A percentile compares a stretch with the other conserved stretches of the same genome.
Evolutionary conservation across 176 grass and related monocot genomes (phyloP).

Genomic region (Carex kokanica): DNA sequence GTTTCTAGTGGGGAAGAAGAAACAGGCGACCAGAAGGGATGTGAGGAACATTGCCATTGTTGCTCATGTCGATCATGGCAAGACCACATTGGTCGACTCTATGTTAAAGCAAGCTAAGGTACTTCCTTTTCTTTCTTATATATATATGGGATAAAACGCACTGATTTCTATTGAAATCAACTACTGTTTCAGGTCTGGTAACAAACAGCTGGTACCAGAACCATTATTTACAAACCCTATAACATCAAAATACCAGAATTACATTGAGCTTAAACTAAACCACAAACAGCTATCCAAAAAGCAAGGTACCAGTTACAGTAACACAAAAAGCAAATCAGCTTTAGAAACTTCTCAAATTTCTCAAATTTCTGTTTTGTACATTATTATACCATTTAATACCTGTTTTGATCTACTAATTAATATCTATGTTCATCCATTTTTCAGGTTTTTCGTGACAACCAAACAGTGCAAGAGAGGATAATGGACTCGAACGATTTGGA

Average conservation of each 20-base stretch:
- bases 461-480: conserved; percentile 93
- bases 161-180: too few relatives aligned
- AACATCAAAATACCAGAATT: too few relatives aligned
- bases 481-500: conserved; percentile 99
- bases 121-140: neutral
- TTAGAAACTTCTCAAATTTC: too few relatives aligned
- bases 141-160: too few relatives aligned
- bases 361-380: neutral
- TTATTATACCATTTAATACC: conserved; percentile 12
- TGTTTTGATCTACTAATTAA: conserved; percentile 2
- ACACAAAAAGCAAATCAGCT: too few relatives aligned
- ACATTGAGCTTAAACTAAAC: too few relatives aligned
- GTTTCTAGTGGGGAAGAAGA: conserved; percentile 43
- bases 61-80: conserved; percentile 98
- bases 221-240: too few relatives aligned
- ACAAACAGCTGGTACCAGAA: too few relatives aligned
- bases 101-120: conserved; percentile 97
- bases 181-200: too few relatives aligned
- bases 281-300: too few relatives aligned
- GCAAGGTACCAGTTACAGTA: too few relatives aligned
- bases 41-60: conserved; percentile 95
- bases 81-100: conserved; percentile 93
- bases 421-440: neutral
- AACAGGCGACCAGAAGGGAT: conserved; percentile 74
- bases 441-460: conserved; percentile 96